These are phyloP conservation scores for Amyloporia xantha DNA, from an alignment of 768 basidiomycete species.

Conservation along the genomic window DNA sequence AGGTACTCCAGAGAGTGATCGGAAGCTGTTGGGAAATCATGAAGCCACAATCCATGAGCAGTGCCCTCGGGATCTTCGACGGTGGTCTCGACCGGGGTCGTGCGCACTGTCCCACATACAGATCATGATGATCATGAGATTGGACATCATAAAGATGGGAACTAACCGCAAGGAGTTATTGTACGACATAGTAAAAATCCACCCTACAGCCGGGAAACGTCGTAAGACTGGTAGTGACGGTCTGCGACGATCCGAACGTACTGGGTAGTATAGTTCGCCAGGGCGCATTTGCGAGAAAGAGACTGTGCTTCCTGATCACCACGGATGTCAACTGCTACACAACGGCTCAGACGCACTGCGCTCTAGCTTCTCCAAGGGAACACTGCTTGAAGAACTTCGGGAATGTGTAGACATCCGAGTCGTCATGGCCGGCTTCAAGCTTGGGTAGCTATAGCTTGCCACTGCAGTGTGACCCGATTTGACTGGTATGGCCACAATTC, in stretches of 20 bases:
- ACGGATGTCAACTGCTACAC: not conserved
- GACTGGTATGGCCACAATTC: too few species aligned
- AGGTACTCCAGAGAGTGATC: slow-evolving; percentile 13
- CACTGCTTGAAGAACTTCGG: not conserved
- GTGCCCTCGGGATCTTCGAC: slow-evolving; percentile 24
- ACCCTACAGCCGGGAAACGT: slow-evolving; percentile 1
- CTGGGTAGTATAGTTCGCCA: slow-evolving; percentile 7
- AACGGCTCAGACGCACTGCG: slow-evolving; percentile 3
- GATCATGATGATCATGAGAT: not conserved
- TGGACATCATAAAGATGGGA: not conserved
- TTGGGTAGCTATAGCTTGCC: too few species aligned
- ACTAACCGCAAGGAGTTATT: slow-evolving; percentile 10
- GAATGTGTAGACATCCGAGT: too few species aligned
- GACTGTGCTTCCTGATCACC: slow-evolving; percentile 1
- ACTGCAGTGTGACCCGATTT: too few species aligned
- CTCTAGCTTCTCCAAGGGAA: slow-evolving; percentile 5
- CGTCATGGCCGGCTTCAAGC: too few species aligned
- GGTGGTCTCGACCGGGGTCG: slow-evolving; percentile 9
- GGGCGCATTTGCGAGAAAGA: slow-evolving; percentile 9
- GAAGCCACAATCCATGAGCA: slow-evolving; percentile 15
- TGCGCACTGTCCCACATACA: slow-evolving; percentile 6
- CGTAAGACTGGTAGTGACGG: too few species aligned
- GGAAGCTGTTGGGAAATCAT: slow-evolving; percentile 22
- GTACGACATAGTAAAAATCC: slow-evolving; percentile 12
- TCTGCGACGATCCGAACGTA: not conserved